Percentiles rank a stretch among this genome's conserved stretches.
Evolutionary conservation across 176 grass and related monocot genomes (phyloP).

Genomic region (Triticum timopheevii): DNA sequence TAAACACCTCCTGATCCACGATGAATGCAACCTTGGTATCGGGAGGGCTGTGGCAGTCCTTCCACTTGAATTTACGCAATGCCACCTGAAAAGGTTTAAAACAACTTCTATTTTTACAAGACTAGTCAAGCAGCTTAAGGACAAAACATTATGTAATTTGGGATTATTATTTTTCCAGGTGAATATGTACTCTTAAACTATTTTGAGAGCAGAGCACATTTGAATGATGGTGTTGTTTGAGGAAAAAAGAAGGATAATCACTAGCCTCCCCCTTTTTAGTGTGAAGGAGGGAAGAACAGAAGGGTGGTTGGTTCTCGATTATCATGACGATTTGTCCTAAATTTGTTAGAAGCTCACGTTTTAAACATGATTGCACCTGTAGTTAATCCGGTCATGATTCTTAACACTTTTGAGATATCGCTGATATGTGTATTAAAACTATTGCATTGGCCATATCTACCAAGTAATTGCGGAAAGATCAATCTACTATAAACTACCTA

Average conservation of each 20-base stretch:
- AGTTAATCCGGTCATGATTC: background rate
- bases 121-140: background rate
- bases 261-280: background rate
- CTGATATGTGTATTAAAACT: background rate
- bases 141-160: background rate
- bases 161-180: background rate
- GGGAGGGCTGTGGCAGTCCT: slow-evolving; percentile 79
- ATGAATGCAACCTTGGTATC: slow-evolving; percentile 87
- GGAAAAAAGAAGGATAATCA: background rate
- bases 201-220: background rate
- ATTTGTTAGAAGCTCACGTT: background rate
- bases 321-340: background rate
- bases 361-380: background rate
- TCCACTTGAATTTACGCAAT: slow-evolving; percentile 85
- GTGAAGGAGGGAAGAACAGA: background rate
- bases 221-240: background rate
- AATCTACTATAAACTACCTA: background rate
- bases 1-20: slow-evolving; percentile 82
- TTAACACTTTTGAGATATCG: background rate
- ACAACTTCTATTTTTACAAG: background rate
- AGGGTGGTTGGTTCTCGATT: background rate
- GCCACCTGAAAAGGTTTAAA: slow-evolving; percentile 53
- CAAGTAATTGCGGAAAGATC: background rate
- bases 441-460: background rate
- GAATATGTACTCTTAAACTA: background rate